Percentiles rank a stretch among this genome's conserved stretches.
Evolutionary conservation across 108 stramenopile species (phyloP).

Genomic region (Cyclotella sp.): DNA sequence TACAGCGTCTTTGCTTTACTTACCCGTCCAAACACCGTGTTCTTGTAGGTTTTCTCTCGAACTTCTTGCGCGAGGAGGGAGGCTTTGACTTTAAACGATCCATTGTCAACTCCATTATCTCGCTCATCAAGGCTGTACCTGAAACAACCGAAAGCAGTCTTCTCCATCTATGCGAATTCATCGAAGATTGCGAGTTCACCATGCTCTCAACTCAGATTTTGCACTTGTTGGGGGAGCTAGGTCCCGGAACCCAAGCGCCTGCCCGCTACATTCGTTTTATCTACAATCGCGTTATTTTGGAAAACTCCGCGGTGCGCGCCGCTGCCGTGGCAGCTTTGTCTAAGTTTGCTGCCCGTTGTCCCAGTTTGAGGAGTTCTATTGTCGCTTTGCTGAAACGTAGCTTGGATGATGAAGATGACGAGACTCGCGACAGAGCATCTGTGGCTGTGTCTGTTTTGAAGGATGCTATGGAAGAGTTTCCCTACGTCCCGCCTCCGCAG

Average conservation of each 20-base stretch:
- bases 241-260: conserved; percentile 71
- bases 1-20: conserved; percentile 83
- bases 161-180: conserved; percentile 91
- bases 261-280: conserved; percentile 91
- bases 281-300: conserved; percentile 92
- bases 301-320: conserved; percentile 84
- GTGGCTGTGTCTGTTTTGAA: conserved; percentile 69
- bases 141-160: conserved; percentile 82
- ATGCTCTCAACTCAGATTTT: conserved; percentile 78
- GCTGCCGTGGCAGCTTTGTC: conserved; percentile 86
- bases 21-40: conserved; percentile 86
- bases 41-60: conserved; percentile 87
- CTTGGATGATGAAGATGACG: conserved; percentile 89
- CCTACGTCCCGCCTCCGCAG: conserved; percentile 35
- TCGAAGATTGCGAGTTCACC: conserved; percentile 94
- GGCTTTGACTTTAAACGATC: conserved; percentile 89
- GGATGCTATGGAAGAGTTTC: conserved; percentile 49
- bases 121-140: conserved; percentile 77
- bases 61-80: conserved; percentile 88
- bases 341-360: conserved; percentile 84
- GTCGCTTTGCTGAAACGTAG: conserved; percentile 75
- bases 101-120: conserved; percentile 85
- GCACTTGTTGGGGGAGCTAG: conserved; percentile 80
- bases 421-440: conserved; percentile 88
- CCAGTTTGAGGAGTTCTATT: conserved; percentile 77